Base-by-base conservation (phyloP, 2,329 filamentous ascomycete species). In the Dryadomyces quercus-mongolicae region DNA sequence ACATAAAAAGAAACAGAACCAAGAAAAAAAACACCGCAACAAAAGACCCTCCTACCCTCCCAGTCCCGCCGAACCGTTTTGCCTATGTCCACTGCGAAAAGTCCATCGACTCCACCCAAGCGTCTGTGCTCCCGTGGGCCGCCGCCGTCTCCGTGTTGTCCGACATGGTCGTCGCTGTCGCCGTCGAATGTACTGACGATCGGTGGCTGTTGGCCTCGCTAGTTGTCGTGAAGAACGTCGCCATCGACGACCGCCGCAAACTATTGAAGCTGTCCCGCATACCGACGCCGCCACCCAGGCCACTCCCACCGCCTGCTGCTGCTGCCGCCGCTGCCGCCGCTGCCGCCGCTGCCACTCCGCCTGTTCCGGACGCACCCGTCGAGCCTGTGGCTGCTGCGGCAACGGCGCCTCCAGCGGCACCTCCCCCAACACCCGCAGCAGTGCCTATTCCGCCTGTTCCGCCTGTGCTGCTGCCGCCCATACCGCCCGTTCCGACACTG, bases 261-360 rank as follows among this genome's bases (percentile, higher is more conserved):
- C 76, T 81, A 60, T 68, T 80, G 55, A 84, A 74, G 61, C 80
- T 84, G 60, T 84, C 81, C 15, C 82, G 73, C 50, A 83, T 71
- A 20, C 74, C 76, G 60, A 49, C 20, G 36, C 10, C 15, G 31
- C 49, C 21, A 10, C 38, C 38, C 9, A 13, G 13, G n/a, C 43
- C 18, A n/a, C 43, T 20, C 15, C 43, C 43, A 10, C 13, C 43
- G 18, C 13, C 10, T 54, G 55, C 48, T 44, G 20, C 43, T 55
- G 60, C 51, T 58, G 56, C 51, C 59, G 59, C 52, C 59, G 62
- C 52, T 62, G 61, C 22, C 56, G 63, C 10, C 21, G 38, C 49
- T 21, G 31, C 34, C 18, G n/a, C 8, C 10, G 5, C 34, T 5
- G 42, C 18, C 49, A 36, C 9, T 9, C 12, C 45, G 8, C 18